Conservation (phyloP, 371 early-diverging fungal genomes). For the Mortierella sp. region DNA sequence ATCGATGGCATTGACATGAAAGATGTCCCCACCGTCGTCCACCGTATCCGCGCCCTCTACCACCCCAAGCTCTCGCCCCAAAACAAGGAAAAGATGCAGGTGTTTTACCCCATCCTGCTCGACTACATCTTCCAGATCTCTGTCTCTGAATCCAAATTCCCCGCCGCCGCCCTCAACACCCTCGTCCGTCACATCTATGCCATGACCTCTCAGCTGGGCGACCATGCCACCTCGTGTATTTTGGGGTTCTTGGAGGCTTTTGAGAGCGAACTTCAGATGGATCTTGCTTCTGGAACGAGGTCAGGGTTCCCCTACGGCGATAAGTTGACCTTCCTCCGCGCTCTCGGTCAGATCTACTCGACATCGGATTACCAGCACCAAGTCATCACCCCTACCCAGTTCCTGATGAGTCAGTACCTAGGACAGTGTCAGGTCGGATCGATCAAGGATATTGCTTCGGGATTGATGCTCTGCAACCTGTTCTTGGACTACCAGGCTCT, state of each 20-base stretch:
- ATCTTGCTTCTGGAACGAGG: conserved; percentile 48
- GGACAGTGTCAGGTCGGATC: conserved; percentile 71
- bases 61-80: conserved; percentile 83
- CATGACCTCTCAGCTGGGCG: conserved; percentile 55
- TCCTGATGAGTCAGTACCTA: conserved; percentile 83
- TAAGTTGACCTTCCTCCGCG: conserved; percentile 72
- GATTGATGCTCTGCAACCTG: conserved; percentile 81
- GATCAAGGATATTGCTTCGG: conserved; percentile 76
- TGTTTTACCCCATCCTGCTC: conserved; percentile 74
- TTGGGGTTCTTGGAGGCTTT: conserved; percentile 49
- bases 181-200: conserved; percentile 56
- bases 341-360: conserved; percentile 83
- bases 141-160: conserved; percentile 31
- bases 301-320: conserved; percentile 65
- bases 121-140: conserved; percentile 74
- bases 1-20: conserved; percentile 67
- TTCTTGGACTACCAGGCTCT: conserved; percentile 80
- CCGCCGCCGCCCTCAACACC: conserved; percentile 48
- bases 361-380: conserved; percentile 92
- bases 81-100: conserved; percentile 81
- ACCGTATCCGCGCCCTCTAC: conserved; percentile 86
- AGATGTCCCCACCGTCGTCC: conserved; percentile 77
- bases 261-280: conserved; percentile 58
- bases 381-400: conserved; percentile 86
- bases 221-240: conserved; percentile 42